Evolutionary conservation across 805 yeast species (phyloP).

Genomic region (Metschnikowia dekortorum): DNA sequence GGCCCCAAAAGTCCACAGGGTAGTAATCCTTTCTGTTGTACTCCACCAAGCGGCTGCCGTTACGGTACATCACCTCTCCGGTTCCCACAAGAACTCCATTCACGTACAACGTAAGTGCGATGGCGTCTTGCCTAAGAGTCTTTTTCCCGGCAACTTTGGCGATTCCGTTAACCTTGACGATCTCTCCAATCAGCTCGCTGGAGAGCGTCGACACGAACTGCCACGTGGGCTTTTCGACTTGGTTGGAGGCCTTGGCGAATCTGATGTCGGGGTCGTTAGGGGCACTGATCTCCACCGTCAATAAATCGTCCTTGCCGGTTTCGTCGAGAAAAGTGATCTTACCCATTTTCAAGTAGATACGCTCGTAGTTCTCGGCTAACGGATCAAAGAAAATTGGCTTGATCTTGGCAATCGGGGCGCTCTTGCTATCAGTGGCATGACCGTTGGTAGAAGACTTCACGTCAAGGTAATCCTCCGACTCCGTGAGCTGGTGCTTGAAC

Average conservation of each 20-base stretch:
- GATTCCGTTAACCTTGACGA: conserved; percentile 59
- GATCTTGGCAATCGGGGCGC: conserved; percentile 59
- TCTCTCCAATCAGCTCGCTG: conserved; percentile 69
- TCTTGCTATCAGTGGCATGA: conserved; percentile 26
- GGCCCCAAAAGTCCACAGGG: conserved; percentile 41
- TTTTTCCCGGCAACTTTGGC: conserved; percentile 33
- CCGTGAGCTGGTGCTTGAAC: conserved; percentile 46
- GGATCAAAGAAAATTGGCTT: conserved; percentile 65
- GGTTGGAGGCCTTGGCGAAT: conserved; percentile 69
- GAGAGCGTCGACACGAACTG: conserved; percentile 68
- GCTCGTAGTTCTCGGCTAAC: conserved; percentile 52
- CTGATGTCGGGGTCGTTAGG: conserved; percentile 46
- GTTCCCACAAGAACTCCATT: conserved; percentile 63
- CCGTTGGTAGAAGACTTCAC: conserved; percentile 1
- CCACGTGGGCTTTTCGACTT: conserved; percentile 50
- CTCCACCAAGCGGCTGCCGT: conserved; percentile 45
- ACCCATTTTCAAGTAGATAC: conserved; percentile 57
- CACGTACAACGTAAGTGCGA: conserved; percentile 52
- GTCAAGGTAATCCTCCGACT: conserved; percentile 4
- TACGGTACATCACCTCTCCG: conserved; percentile 49
- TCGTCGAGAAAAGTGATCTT: conserved; percentile 35
- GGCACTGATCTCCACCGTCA: conserved; percentile 52
- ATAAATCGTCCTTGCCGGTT: conserved; percentile 33
- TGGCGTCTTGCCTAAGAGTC: conserved; percentile 45
- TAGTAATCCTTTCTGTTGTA: conserved; percentile 41